Percentiles rank a stretch among this genome's conserved stretches.
Evolutionary conservation across 164 flowering plant genomes (phyloP).

Genomic region (Euptelea pleiosperma): DNA sequence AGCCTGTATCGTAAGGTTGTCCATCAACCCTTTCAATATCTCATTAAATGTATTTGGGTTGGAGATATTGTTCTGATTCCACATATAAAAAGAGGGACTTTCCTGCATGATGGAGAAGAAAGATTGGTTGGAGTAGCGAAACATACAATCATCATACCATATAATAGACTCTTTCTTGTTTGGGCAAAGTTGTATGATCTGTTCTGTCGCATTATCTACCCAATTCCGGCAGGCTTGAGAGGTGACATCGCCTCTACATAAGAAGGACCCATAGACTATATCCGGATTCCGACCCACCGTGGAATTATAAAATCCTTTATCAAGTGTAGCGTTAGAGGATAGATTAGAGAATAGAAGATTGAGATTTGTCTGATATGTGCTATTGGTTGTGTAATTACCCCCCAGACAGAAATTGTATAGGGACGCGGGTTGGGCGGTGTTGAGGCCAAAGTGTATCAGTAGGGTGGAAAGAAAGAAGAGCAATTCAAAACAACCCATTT

Average conservation of each 20-base stretch:
- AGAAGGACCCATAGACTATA: slow-evolving; percentile 9
- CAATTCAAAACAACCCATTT: not conserved
- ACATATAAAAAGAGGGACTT: not conserved
- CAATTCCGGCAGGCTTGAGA: slow-evolving; percentile 16
- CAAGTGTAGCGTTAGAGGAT: too few relatives aligned
- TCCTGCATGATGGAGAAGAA: slow-evolving; percentile 13
- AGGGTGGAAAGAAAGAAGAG: not conserved
- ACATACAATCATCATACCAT: too few relatives aligned
- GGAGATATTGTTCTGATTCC: slow-evolving; percentile 1
- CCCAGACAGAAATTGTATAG: not conserved
- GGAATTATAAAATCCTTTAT: slow-evolving; percentile 25
- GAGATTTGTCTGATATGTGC: slow-evolving; percentile 25
- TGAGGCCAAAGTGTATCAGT: not conserved
- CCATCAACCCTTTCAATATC: not conserved
- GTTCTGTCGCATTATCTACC: not conserved
- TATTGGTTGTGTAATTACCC: not conserved
- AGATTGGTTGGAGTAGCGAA: slow-evolving; percentile 11
- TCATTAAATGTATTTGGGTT: slow-evolving; percentile 2
- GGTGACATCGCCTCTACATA: slow-evolving; percentile 21
- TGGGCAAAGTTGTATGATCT: slow-evolving; percentile 8
- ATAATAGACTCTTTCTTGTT: slow-evolving; percentile 1
- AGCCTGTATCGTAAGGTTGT: too few relatives aligned
- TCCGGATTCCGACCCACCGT: slow-evolving; percentile 19
- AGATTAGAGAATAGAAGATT: slow-evolving; percentile 25
- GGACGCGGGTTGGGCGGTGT: not conserved